Evolutionary conservation across 352 stramenopile genomes (phyloP).

Genomic region (Globisporangium radiosum): DNA sequence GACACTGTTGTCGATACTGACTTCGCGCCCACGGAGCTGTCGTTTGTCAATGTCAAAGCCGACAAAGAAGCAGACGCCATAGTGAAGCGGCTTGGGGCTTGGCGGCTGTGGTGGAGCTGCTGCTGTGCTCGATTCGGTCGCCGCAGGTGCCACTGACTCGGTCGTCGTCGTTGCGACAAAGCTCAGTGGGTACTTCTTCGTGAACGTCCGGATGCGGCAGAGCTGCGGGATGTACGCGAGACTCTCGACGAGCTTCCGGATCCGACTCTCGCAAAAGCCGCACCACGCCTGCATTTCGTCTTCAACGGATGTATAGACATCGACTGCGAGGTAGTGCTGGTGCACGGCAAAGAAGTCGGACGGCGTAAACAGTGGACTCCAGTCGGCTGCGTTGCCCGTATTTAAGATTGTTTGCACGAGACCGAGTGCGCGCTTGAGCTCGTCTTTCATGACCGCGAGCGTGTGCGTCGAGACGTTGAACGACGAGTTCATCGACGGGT

Average conservation of each 20-base stretch:
- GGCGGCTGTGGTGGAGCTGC: background rate
- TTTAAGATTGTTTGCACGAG: conserved; percentile 82
- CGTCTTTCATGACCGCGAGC: conserved; percentile 92
- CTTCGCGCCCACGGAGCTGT: conserved; percentile 68
- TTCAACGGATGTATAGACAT: conserved; percentile 86
- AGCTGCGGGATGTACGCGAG: conserved; percentile 78
- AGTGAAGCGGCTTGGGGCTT: conserved; percentile 33
- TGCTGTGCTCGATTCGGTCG: conserved; percentile 7
- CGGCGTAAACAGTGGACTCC: conserved; percentile 70
- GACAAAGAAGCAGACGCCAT: conserved; percentile 81
- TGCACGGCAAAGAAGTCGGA: conserved; percentile 87
- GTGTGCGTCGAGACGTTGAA: conserved; percentile 96
- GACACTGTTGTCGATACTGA: conserved; percentile 82
- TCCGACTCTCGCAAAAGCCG: conserved; percentile 90
- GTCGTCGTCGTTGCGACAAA: conserved; percentile 29
- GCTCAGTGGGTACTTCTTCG: conserved; percentile 78
- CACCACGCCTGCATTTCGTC: conserved; percentile 92
- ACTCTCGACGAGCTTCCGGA: conserved; percentile 88
- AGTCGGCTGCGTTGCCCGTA: conserved; percentile 67
- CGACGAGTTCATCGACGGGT: conserved; percentile 98
- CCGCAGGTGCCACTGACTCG: conserved; percentile 9
- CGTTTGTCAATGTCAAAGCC: conserved; percentile 79
- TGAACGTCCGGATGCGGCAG: conserved; percentile 75
- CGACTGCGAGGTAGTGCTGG: conserved; percentile 88
- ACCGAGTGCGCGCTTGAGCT: conserved; percentile 80